Percentiles rank a stretch among this genome's conserved stretches.
These are phyloP conservation scores for Botrytis sinoallii DNA, from an alignment of 2,329 filamentous ascomycete species.

Conservation along the genomic window DNA sequence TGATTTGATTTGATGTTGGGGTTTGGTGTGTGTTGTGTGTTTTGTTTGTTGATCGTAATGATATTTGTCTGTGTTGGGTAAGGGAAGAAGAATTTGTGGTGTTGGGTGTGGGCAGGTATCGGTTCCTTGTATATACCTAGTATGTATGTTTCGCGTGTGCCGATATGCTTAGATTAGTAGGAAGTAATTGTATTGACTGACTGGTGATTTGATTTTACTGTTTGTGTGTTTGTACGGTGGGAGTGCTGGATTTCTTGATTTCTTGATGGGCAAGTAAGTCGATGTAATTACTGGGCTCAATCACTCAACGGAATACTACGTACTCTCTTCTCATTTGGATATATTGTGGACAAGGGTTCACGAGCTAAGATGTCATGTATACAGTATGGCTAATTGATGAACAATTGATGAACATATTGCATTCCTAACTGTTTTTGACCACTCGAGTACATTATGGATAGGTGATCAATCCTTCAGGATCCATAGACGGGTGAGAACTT, in stretches of 20 bases:
- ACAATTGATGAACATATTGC: neutral
- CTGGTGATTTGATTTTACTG: neutral
- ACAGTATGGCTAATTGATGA: neutral
- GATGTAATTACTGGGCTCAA: neutral
- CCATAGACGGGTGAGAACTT: neutral
- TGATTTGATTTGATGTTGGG: no score
- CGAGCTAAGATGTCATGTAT: neutral
- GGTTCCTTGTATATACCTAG: neutral
- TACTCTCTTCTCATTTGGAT: neutral
- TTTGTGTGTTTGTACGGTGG: neutral
- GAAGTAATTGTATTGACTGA: neutral
- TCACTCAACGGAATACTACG: neutral
- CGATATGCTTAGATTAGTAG: neutral
- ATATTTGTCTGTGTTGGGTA: neutral
- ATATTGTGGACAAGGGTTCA: neutral
- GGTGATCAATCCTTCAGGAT: conserved; percentile 3
- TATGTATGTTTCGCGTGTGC: neutral
- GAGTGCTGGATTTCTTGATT: neutral
- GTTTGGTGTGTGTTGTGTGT: no score
- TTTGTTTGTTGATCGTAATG: neutral
- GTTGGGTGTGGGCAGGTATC: neutral
- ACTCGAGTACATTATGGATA: neutral
- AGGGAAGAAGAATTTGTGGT: neutral
- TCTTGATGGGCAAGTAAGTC: neutral
- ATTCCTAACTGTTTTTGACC: neutral